Conservation (phyloP, 2,329 filamentous ascomycete species). For the Alternaria burnsii region DNA sequence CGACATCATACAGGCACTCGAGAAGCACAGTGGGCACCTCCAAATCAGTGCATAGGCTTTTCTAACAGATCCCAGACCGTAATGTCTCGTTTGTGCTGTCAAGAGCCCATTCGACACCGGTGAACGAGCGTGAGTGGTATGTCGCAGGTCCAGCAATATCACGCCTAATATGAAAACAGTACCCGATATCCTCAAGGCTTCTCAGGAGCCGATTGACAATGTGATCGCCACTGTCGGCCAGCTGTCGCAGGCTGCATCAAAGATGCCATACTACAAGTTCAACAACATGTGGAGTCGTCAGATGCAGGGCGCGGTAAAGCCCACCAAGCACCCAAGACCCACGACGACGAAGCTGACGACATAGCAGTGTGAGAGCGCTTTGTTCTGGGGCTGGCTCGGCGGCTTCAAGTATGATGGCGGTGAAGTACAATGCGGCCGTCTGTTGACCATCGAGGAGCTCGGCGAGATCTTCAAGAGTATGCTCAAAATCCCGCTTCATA, state of each 20-base stretch:
- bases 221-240: conserved; percentile 75
- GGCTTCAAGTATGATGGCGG: conserved; percentile 67
- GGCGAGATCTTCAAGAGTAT: conserved; percentile 78
- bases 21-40: conserved; percentile 69
- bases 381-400: conserved; percentile 79
- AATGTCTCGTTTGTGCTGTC: conserved; percentile 85
- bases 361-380: conserved; percentile 63
- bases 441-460: conserved; percentile 88
- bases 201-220: conserved; percentile 73
- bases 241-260: conserved; percentile 76
- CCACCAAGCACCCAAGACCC: neutral
- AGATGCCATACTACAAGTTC: conserved; percentile 98
- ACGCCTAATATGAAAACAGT: conserved; percentile 60
- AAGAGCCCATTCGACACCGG: conserved; percentile 86
- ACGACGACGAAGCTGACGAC: conserved; percentile 13
- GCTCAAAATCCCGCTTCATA: conserved; percentile 23
- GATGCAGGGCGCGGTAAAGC: conserved; percentile 78
- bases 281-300: conserved; percentile 86
- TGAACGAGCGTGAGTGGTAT: conserved; percentile 63
- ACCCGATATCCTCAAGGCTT: conserved; percentile 71
- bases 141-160: neutral
- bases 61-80: conserved; percentile 62
- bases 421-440: conserved; percentile 65
- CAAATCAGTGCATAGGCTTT: neutral
- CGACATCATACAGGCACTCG: conserved; percentile 81